These are phyloP conservation scores for Tranzscheliella williamsii DNA, from an alignment of 1,284 basidiomycete genomes.

Conservation along the genomic window DNA sequence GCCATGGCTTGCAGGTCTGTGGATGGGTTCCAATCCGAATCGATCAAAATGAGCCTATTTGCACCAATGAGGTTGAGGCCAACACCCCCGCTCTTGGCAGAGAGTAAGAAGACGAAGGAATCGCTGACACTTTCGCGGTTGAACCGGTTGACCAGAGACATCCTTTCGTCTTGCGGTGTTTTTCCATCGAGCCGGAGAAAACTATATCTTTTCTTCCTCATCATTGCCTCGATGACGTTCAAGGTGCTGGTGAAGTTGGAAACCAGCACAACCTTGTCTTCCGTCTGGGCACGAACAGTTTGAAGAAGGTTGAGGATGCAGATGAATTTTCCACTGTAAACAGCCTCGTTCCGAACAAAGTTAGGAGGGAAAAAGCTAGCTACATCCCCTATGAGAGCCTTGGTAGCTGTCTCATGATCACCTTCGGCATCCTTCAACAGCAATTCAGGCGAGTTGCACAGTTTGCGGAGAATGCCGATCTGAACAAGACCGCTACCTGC, in stretches of 20 bases:
- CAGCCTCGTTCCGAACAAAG: constrained; percentile 28
- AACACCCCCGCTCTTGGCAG: constrained; percentile 95
- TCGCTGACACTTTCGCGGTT: constrained; percentile 25
- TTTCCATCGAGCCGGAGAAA: constrained; percentile 83
- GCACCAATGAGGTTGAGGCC: constrained; percentile 98
- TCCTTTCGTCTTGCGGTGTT: constrained; percentile 49
- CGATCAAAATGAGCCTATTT: constrained; percentile 80
- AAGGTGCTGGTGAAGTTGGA: constrained; percentile 71
- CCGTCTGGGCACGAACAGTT: constrained; percentile 70
- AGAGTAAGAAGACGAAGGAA: constrained; percentile 82
- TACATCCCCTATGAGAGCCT: constrained; percentile 26
- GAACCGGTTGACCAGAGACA: constrained; percentile 50
- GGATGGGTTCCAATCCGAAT: constrained; percentile 93
- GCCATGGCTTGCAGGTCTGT: constrained; percentile 95
- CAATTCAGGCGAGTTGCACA: constrained; percentile 89
- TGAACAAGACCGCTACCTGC: constrained; percentile 47
- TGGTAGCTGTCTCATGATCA: constrained; percentile 18
- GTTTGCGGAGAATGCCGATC: constrained; percentile 69
- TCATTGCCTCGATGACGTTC: constrained; percentile 85
- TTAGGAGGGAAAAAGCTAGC: constrained; percentile 30
- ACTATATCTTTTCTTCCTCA: constrained; percentile 75
- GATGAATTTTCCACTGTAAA: constrained; percentile 67
- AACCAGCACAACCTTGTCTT: constrained; percentile 67
- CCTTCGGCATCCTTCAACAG: constrained; percentile 71
- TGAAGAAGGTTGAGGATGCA: constrained; percentile 76